phyloP scores from a whole-genome alignment of 257 asterid species.

The Nicotiana paniculata region DNA sequence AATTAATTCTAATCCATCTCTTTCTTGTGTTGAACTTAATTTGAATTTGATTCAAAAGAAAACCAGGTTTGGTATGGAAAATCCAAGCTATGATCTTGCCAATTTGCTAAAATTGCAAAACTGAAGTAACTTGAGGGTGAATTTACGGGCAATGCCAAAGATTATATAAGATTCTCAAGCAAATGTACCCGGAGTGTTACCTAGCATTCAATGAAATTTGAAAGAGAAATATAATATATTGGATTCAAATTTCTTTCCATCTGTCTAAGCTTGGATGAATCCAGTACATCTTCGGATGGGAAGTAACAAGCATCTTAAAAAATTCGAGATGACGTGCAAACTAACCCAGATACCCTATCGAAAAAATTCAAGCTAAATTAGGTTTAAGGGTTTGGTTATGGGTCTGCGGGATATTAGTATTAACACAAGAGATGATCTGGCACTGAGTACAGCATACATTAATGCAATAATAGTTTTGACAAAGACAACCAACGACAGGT shows the following conservation, averaged over 20 bases:
- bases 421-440: constrained; percentile 1
- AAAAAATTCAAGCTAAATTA: background rate
- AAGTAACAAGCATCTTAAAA: too few relatives aligned
- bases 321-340: too few relatives aligned
- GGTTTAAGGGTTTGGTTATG: background rate
- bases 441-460: background rate
- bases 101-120: background rate
- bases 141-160: background rate
- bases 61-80: background rate
- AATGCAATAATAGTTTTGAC: background rate
- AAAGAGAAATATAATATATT: too few relatives aligned
- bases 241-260: too few relatives aligned
- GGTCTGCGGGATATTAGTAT: background rate
- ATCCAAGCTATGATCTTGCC: background rate
- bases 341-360: too few relatives aligned
- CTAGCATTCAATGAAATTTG: too few relatives aligned
- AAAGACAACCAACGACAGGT: constrained; percentile 8
- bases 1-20: background rate
- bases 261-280: too few relatives aligned
- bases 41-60: background rate
- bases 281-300: rapidly evolving
- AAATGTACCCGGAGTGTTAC: background rate
- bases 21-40: background rate
- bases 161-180: background rate
- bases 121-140: background rate